Base-by-base conservation (phyloP, 2,329 filamentous ascomycete genomes). In the Aspergillus unguis region DNA sequence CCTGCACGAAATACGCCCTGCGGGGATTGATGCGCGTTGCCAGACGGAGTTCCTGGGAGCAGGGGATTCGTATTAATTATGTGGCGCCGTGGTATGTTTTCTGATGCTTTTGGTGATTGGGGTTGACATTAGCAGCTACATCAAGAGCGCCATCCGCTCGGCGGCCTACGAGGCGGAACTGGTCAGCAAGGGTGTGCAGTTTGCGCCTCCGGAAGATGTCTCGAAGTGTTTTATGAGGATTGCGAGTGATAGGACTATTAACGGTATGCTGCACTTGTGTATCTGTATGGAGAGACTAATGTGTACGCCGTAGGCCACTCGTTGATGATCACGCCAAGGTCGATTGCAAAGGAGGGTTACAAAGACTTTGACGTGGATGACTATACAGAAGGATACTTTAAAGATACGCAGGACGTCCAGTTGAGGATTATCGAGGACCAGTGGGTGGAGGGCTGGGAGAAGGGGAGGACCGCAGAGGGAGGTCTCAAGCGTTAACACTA, bases 31-130 rank as follows among this genome's bases (percentile, higher is more conserved):
- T 79, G 71, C 62, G 68, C 5, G 72, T 66, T 1, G 74, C 62
- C 2, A 61, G 76, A 3, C 64, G 66, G 6, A 73, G 65, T 5
- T 65, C 65, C 11, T 71, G 68, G 54, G 68, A 72, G 54, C 73
- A 79, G 49, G 68, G 67, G 5, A 76, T 79, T 35, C 66, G 78
- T 0, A 74, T 80, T 42, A 77, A 75, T 48, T 72, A 77, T 37
- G 73, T 77, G 1, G 74, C 74, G 0, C 75, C 75, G 6, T 77
- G 74, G 62, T 77, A 68, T 57, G 69, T 11, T 5, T 10, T n/a
- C 33, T 11, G 5, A 8, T 6, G 4, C 0, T 28, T 36, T 10
- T 31, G 2, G 8, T 25, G 4, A 38, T 41, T 5, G 33, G 4
- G 10, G 9, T 11, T 10, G 29, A 38, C 10, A 7, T 1, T 11